Evolutionary conservation across 1,139 yeast genomes (phyloP).

Genomic region (Suhomyces coccinellae): DNA sequence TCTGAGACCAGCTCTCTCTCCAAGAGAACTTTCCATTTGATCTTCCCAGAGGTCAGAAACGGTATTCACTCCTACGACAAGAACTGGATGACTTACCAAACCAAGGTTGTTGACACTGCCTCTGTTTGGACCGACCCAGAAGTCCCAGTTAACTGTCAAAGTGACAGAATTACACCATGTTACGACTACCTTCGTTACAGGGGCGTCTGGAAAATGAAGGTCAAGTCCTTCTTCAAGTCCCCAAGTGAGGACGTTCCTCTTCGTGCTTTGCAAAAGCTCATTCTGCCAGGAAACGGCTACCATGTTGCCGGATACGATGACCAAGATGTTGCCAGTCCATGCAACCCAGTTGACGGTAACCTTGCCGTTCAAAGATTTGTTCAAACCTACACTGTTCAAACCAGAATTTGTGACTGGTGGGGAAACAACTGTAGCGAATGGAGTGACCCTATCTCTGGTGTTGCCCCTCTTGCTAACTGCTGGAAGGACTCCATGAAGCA

Average conservation of each 20-base stretch:
- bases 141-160: background rate
- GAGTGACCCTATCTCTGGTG: background rate
- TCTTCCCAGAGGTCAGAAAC: background rate
- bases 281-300: background rate
- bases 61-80: background rate
- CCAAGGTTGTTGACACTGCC: background rate
- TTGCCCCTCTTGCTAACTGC: background rate
- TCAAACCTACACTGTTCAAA: background rate
- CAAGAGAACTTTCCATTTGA: too few relatives aligned
- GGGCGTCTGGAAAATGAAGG: background rate
- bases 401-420: background rate
- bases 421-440: slow-evolving; percentile 1
- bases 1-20: background rate
- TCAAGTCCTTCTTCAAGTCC: background rate
- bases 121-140: background rate
- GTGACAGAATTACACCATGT: background rate
- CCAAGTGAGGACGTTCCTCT: background rate
- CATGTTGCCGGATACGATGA: background rate
- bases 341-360: background rate
- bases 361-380: background rate
- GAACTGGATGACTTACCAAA: background rate
- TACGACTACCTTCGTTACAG: background rate
- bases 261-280: background rate
- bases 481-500: background rate
- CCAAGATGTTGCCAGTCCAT: background rate